Percentiles rank a stretch among this genome's conserved stretches.
phyloP scores from a whole-genome alignment of 2,329 filamentous ascomycete species.

The Atkinsonella texensis region DNA sequence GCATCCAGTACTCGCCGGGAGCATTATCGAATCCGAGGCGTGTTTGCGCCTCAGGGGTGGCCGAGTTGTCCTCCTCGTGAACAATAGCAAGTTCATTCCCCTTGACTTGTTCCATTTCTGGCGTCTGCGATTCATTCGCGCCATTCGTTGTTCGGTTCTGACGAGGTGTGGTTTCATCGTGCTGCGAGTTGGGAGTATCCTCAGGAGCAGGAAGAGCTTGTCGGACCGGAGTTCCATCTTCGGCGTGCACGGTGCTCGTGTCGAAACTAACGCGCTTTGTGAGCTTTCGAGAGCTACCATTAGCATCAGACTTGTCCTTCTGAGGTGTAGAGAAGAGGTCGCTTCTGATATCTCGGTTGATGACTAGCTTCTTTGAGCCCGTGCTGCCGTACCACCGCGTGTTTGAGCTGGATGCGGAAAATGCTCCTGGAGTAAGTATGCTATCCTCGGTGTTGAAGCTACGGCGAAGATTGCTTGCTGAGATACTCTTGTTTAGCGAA shows the following conservation, averaged over 20 bases:
- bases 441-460: conserved; percentile 76
- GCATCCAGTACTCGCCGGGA: conserved; percentile 78
- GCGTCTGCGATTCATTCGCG: conserved; percentile 24
- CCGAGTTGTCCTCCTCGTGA: conserved; percentile 49
- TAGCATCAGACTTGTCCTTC: conserved; percentile 34
- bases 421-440: conserved; percentile 73
- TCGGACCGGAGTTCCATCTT: conserved; percentile 22
- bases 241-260: conserved; percentile 37
- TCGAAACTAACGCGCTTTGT: conserved; percentile 93
- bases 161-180: conserved; percentile 29
- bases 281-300: conserved; percentile 38
- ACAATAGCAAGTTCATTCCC: conserved; percentile 71
- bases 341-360: conserved; percentile 74
- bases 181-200: conserved; percentile 17
- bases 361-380: conserved; percentile 79
- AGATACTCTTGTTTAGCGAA: conserved; percentile 75
- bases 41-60: conserved; percentile 16
- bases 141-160: conserved; percentile 38
- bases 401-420: conserved; percentile 51
- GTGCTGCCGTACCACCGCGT: conserved; percentile 54
- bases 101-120: conserved; percentile 60
- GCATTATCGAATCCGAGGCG: conserved; percentile 28
- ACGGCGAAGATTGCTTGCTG: conserved; percentile 72
- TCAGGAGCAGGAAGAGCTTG: conserved; percentile 23
- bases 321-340: conserved; percentile 54